These are phyloP conservation scores for Xylaria sp. DNA, from an alignment of 495 filamentous ascomycete genomes.

Conservation along the genomic window DNA sequence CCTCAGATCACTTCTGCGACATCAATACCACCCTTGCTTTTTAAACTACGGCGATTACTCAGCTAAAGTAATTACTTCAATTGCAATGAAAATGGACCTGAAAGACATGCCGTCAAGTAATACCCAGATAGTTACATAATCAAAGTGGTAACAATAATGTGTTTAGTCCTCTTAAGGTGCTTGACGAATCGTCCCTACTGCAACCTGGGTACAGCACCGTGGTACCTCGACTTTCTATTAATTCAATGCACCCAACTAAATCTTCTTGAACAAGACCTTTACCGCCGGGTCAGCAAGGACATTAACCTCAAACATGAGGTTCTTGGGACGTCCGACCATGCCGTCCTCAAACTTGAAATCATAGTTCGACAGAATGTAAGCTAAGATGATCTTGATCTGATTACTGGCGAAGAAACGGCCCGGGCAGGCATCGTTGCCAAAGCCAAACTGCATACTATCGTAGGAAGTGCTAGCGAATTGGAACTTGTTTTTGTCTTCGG, in stretches of 20 bases:
- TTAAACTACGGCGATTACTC: neutral
- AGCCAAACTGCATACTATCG: constrained; percentile 53
- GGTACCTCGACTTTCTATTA: neutral
- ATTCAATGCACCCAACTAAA: neutral
- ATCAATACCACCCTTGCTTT: no score
- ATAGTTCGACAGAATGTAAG: constrained; percentile 49
- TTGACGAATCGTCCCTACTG: neutral
- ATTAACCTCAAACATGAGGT: constrained; percentile 41
- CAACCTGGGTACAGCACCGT: neutral
- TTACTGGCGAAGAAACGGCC: constrained; percentile 55
- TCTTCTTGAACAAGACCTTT: constrained; percentile 37
- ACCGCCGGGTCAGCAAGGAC: constrained; percentile 36
- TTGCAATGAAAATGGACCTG: no score
- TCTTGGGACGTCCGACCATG: constrained; percentile 35
- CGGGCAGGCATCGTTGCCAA: constrained; percentile 56
- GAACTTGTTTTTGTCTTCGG: constrained; percentile 42
- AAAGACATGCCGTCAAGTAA: neutral
- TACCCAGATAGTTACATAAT: neutral
- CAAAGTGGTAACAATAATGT: neutral
- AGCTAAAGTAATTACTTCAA: neutral
- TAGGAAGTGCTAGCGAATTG: constrained; percentile 55
- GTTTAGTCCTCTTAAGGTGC: neutral
- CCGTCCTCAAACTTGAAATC: constrained; percentile 50
- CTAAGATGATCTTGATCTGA: constrained; percentile 54
- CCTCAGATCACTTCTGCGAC: no score